phyloP scores from a whole-genome alignment of 176 grass and related monocot genomes.

The Calamus simplicifolius region DNA sequence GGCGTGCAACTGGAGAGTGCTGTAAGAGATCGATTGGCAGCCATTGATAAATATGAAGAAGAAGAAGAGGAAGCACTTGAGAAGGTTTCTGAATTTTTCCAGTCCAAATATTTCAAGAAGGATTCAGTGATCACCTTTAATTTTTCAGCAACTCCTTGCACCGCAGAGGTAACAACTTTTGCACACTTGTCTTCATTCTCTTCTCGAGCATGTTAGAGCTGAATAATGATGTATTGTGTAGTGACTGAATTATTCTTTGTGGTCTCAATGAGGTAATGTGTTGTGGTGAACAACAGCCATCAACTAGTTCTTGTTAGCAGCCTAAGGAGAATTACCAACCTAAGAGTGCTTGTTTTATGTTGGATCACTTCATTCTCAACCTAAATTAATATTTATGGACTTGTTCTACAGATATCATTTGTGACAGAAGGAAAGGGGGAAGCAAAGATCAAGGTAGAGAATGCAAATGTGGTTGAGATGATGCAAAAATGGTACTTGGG shows the following conservation, averaged over 20 bases:
- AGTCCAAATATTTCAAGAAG: constrained; percentile 63
- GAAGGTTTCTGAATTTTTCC: constrained; percentile 58
- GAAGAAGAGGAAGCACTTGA: constrained; percentile 71
- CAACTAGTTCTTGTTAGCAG: too few species aligned
- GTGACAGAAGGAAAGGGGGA: constrained; percentile 58
- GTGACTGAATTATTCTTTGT: background rate
- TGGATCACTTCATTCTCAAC: background rate
- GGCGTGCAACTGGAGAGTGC: constrained; percentile 86
- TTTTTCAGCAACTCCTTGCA: constrained; percentile 17
- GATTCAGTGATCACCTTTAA: constrained; percentile 52
- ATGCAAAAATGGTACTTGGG: constrained; percentile 85
- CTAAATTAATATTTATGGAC: background rate
- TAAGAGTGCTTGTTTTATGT: background rate
- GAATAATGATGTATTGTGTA: background rate
- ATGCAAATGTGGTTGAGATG: constrained; percentile 42
- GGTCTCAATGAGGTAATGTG: too few species aligned
- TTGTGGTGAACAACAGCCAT: too few species aligned
- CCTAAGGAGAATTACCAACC: background rate
- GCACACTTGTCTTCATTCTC: background rate
- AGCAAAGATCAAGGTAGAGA: constrained; percentile 42
- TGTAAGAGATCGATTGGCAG: constrained; percentile 55
- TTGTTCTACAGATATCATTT: constrained; percentile 42
- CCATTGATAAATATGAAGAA: constrained; percentile 55
- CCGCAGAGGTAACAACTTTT: constrained; percentile 9
- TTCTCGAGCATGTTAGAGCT: too few species aligned